Conservation (phyloP, 2,329 filamentous ascomycete genomes). For the Alternaria sp. region DNA sequence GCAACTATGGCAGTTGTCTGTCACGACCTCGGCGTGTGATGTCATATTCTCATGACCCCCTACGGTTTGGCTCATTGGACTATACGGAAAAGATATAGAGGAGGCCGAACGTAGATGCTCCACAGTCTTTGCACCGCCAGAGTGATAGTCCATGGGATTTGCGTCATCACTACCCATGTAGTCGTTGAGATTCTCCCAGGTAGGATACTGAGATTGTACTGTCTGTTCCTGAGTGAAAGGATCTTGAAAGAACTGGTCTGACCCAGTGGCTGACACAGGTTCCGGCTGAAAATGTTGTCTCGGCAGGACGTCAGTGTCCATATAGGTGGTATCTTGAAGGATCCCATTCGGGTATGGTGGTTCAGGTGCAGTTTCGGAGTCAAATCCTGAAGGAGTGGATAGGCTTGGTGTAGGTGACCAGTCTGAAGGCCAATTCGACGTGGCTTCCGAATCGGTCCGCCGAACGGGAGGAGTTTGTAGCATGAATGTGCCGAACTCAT, state of each 20-base stretch:
- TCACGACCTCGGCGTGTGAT: slow-evolving; percentile 18
- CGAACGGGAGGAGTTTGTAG: slow-evolving; percentile 25
- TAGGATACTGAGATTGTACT: slow-evolving; percentile 29
- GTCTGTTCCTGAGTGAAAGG: slow-evolving; percentile 36
- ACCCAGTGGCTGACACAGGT: slow-evolving; percentile 24
- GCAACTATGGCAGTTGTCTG: slow-evolving; percentile 38
- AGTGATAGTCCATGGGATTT: slow-evolving; percentile 30
- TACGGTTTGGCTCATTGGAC: slow-evolving; percentile 17
- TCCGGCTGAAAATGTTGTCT: slow-evolving; percentile 16
- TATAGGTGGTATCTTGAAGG: slow-evolving; percentile 27
- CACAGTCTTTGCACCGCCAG: slow-evolving; percentile 13
- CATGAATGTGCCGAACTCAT: slow-evolving; percentile 38
- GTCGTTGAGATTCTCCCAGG: slow-evolving; percentile 35
- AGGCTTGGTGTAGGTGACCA: slow-evolving; percentile 37
- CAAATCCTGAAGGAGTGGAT: slow-evolving; percentile 32
- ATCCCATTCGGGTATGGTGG: slow-evolving; percentile 34
- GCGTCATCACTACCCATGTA: slow-evolving; percentile 32
- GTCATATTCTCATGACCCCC: slow-evolving; percentile 18
- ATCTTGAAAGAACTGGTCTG: slow-evolving; percentile 33
- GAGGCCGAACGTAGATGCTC: slow-evolving; percentile 1
- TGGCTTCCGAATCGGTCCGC: slow-evolving; percentile 22
- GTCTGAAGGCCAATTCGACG: slow-evolving; percentile 28
- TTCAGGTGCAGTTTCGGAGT: slow-evolving; percentile 38
- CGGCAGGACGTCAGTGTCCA: slow-evolving; percentile 29
- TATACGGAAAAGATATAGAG: slow-evolving; percentile 24